These are phyloP conservation scores for Gracilaria domingensis DNA, from an alignment of 23 red algal species.

Conservation along the genomic window DNA sequence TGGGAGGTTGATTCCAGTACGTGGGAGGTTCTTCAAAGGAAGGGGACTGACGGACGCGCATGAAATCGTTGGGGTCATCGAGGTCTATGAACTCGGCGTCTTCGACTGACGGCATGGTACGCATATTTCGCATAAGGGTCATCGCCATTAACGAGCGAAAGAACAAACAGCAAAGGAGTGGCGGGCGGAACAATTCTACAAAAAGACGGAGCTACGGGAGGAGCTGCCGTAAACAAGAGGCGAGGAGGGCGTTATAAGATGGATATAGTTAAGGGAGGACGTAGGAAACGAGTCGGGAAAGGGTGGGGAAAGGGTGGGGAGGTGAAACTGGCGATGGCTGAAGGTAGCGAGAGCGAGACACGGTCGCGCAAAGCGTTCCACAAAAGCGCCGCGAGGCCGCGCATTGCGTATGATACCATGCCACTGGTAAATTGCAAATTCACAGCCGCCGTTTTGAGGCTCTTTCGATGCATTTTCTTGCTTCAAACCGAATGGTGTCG, in stretches of 20 bases:
- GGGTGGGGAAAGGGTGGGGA: neutral
- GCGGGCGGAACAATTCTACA: neutral
- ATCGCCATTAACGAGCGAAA: neutral
- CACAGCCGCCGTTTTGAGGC: neutral
- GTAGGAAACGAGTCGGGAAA: neutral
- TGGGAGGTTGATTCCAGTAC: neutral
- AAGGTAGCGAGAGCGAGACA: neutral
- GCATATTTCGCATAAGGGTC: constrained; percentile 17
- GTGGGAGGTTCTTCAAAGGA: neutral
- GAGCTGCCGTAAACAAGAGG: neutral
- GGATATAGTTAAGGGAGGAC: too few species aligned
- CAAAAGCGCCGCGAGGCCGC: constrained; percentile 2
- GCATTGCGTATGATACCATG: too few species aligned
- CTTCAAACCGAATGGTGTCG: neutral
- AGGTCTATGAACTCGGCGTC: constrained; percentile 52
- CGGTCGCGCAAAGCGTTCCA: neutral
- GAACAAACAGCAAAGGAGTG: neutral
- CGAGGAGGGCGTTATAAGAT: neutral
- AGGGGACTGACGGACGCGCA: neutral
- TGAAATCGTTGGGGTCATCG: constrained; percentile 28
- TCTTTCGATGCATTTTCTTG: neutral
- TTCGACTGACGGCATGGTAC: constrained; percentile 2
- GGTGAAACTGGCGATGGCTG: too few species aligned
- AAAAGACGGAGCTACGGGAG: neutral
- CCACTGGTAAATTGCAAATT: constrained; percentile 1